Conservation (phyloP, 176 grass and related monocot species). For the Zoysia pacifica region DNA sequence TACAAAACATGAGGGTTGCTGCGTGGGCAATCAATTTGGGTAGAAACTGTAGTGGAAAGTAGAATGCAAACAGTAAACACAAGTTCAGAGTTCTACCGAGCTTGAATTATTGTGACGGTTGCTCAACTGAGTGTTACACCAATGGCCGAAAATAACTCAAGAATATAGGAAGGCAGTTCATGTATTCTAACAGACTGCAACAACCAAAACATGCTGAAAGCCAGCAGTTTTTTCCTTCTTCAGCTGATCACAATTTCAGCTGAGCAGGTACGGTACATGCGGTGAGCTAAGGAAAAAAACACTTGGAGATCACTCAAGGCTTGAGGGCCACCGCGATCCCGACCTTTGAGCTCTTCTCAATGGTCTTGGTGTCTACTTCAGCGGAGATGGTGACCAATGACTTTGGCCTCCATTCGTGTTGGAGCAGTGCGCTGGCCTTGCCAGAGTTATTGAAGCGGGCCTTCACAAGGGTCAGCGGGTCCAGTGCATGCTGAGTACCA, state of each 20-base stretch:
- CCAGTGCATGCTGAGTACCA: conserved; percentile 69
- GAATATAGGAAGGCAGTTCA: conserved; percentile 32
- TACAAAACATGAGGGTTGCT: no score
- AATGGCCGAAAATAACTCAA: conserved; percentile 14
- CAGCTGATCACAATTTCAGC: not conserved
- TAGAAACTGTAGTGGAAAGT: not conserved
- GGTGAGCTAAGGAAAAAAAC: not conserved
- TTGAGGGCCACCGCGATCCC: conserved; percentile 79
- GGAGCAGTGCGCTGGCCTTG: conserved; percentile 79
- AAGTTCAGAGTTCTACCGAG: conserved; percentile 42
- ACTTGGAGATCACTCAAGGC: conserved; percentile 61
- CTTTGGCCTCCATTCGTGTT: conserved; percentile 85
- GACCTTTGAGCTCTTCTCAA: conserved; percentile 97
- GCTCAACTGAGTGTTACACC: conserved; percentile 43
- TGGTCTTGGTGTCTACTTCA: conserved; percentile 89
- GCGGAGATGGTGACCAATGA: conserved; percentile 71
- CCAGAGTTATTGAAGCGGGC: conserved; percentile 77
- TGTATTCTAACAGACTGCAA: conserved; percentile 49
- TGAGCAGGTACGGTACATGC: conserved; percentile 17
- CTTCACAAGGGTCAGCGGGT: conserved; percentile 66
- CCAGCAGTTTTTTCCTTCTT: not conserved
- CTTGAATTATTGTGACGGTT: conserved; percentile 53
- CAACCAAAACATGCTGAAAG: conserved; percentile 13
- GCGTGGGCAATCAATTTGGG: not conserved
- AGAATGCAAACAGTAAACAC: not conserved